Evolutionary conservation across 2,329 filamentous ascomycete species (phyloP), one percentile per base, ranked within the genome.

Genomic region (Pyricularia grisea): DNA sequence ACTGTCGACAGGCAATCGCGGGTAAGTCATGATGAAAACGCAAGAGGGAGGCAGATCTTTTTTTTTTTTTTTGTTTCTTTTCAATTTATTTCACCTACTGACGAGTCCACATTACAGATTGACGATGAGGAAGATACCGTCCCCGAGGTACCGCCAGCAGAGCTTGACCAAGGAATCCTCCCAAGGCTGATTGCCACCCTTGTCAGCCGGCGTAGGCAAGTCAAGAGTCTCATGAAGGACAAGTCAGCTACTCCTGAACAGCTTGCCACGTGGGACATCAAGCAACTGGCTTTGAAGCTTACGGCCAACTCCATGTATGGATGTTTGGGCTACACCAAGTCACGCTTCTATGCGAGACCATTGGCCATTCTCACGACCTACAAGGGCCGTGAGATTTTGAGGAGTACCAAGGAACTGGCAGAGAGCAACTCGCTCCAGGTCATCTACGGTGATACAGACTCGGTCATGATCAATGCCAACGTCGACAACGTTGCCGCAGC

Each of bases 241-340:
- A 97, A 94, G 78, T 88, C 83, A 70, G 94, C 94, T 3, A 96
- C 93, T 0, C 77, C 90, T 0, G 94, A 98, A 75, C 87, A 99
- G 78, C 86, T 97, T 69, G 91, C 93, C 3, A 93, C 94, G 0
- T 99, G 94, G 94, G 95, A 99, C 73, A 98, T 97, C 76, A 98
- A 97, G 81, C 95, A 99, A 79, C 85, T 97, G 78, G 96, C 95
- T 31, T 81, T 99, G 75, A 99, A 99, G 81, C 87, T 99, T 68
- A 99, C 96, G 63, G 95, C 95, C 76, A 99, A 99, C 81, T 98
- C 94, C 73, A 99, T 99, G 96, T 99, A 99, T 79, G 95, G 95
- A 74, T 99, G 95, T 85, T 83, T 99, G 78, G 95, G 95, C 74
- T 99, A 97, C 78, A 94, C 92, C 14, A 97, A 94, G 77, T 98